Base-by-base conservation (phyloP, 306 rosid species). In the Inga leiocalycina region DNA sequence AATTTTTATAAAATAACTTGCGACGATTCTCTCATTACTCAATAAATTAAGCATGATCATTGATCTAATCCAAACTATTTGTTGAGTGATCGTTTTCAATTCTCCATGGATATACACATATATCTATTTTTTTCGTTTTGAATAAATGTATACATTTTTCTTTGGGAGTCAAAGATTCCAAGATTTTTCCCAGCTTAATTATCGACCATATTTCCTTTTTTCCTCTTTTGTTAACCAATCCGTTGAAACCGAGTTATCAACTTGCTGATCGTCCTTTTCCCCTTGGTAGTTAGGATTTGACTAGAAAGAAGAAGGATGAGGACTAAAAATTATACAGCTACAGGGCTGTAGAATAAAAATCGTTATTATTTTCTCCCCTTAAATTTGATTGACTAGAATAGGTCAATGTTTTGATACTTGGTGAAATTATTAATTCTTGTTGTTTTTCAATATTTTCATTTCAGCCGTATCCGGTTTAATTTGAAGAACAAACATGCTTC, bases 251-350 rank as follows among this genome's bases (percentile, higher is more conserved):
- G 77, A 27, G 10, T 48, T 24, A 48, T 73, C 61, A 48, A 73
- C 77, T 73, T 45, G 52, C 61, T 46, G 32, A 14, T 73, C 30
- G 39, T 73, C 77, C 41, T 48, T 73, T 46, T 48, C 62, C 77
- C 77, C 61, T 27, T 24, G 12, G 76, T 72, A 46, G 71, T 65
- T 65, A 32, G 59, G 59, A 46, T 22, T 72, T 72, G 39, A 72
- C 59, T 14, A 45, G 56, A 24, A 52, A 72, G 51, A 71, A 44
- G 74, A 24, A 24, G 37, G 49, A 43, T 1, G 7, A 12, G 11
- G 37, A 16, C 59, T 27, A 27, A 45, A 45, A 45, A 72, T 22
- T 12, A 44, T 43, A 22, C 75, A 43, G 12, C 54, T 69, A 12
- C 8, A 12, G 5, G 35, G 20, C 59, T 72, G 24, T 35, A 34